Percentiles rank a stretch among this genome's conserved stretches.
Evolutionary conservation across 2,329 filamentous ascomycete species (phyloP).

Genomic region (Aphanocladium album): DNA sequence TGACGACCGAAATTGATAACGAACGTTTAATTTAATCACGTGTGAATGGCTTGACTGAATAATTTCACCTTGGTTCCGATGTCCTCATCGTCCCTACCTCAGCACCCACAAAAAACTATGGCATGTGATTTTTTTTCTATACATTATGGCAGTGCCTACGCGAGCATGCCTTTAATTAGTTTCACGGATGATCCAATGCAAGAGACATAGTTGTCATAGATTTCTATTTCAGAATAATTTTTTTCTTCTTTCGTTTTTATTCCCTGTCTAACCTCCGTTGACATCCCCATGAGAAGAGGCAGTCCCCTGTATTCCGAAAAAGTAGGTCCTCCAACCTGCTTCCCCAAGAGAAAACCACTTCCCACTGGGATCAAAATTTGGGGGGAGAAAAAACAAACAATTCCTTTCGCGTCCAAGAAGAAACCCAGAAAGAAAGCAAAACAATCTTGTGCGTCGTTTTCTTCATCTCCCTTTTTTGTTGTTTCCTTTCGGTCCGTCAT

Average conservation of each 20-base stretch:
- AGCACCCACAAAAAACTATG: too few species aligned
- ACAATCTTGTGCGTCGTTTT: too few species aligned
- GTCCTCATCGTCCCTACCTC: too few species aligned
- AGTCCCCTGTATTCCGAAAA: neutral
- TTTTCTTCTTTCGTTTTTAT: neutral
- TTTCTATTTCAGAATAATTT: constrained; percentile 1
- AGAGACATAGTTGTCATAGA: neutral
- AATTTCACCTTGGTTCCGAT: too few species aligned
- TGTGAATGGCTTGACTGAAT: neutral
- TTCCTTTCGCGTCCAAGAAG: constrained; percentile 1
- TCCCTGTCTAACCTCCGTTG: constrained; percentile 8
- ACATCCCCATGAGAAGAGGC: neutral
- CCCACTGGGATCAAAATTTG: neutral
- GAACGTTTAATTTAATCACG: neutral
- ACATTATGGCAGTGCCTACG: too few species aligned
- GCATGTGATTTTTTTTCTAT: too few species aligned
- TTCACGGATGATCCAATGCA: neutral
- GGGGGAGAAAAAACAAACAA: neutral
- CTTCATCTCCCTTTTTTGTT: neutral
- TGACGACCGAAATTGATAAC: constrained; percentile 6
- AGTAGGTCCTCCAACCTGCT: constrained; percentile 12
- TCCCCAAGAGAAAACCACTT: neutral
- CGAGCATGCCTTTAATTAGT: neutral
- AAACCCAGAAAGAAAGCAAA: neutral
- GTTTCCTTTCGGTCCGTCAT: neutral